Evolutionary conservation across 2,329 filamentous ascomycete species (phyloP).

Genomic region (Hirsutella thompsonii): DNA sequence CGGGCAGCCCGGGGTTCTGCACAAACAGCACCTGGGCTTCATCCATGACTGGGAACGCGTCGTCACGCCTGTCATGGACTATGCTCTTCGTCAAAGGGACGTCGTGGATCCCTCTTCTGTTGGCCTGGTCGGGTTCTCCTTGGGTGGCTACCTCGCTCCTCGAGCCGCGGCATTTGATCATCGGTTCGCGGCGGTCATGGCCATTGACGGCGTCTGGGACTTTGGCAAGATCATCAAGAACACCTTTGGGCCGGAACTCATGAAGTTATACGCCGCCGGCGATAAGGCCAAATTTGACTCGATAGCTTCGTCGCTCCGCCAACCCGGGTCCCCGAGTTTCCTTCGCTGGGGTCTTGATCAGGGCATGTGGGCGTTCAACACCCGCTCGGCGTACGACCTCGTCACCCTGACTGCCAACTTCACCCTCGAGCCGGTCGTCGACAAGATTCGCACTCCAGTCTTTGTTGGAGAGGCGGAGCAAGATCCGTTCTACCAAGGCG

Average conservation of each 20-base stretch:
- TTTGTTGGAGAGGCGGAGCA: slow-evolving; percentile 12
- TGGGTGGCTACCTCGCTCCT: slow-evolving; percentile 26
- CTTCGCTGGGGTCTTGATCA: slow-evolving; percentile 12
- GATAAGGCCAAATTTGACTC: slow-evolving; percentile 1
- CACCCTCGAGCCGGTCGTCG: slow-evolving; percentile 7
- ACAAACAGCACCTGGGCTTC: slow-evolving; percentile 28
- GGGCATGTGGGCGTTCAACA: slow-evolving; percentile 15
- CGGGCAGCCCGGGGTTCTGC: slow-evolving; percentile 26
- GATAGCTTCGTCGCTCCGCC: background rate
- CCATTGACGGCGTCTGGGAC: slow-evolving; percentile 25
- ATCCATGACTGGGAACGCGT: slow-evolving; percentile 30
- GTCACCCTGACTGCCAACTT: slow-evolving; percentile 6
- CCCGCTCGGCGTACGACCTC: slow-evolving; percentile 10
- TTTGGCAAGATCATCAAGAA: slow-evolving; percentile 7
- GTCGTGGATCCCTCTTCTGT: slow-evolving; percentile 18
- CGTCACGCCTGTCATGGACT: slow-evolving; percentile 26
- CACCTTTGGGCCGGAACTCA: slow-evolving; percentile 3
- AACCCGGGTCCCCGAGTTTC: slow-evolving; percentile 4
- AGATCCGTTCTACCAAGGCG: slow-evolving; percentile 8
- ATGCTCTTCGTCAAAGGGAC: slow-evolving; percentile 12
- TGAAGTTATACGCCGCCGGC: slow-evolving; percentile 5
- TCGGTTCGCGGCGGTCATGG: slow-evolving; percentile 23
- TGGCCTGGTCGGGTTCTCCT: slow-evolving; percentile 24
- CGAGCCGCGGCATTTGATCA: slow-evolving; percentile 30
- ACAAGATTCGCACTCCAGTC: slow-evolving; percentile 10